Percentiles rank a stretch among this genome's conserved stretches.
phyloP scores from a whole-genome alignment of 495 filamentous ascomycete genomes.

The Penicillium riverlandense region DNA sequence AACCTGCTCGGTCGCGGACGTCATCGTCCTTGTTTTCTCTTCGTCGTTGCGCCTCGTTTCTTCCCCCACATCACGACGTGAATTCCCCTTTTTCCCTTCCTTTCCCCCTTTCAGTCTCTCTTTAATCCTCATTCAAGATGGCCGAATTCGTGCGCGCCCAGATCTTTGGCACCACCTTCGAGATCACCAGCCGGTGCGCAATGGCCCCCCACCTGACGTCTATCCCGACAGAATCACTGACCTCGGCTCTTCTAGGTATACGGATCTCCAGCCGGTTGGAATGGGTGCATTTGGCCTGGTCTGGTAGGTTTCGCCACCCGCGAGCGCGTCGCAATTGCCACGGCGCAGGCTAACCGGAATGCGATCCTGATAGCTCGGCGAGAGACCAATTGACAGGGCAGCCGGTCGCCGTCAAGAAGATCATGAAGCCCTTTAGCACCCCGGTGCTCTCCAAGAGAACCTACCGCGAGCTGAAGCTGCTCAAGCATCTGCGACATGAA shows the following conservation, averaged over 20 bases:
- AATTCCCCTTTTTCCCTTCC: constrained; percentile 1
- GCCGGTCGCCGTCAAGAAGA: constrained; percentile 98
- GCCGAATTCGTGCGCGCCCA: constrained; percentile 98
- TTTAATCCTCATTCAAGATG: constrained; percentile 43
- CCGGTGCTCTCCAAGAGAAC: constrained; percentile 95
- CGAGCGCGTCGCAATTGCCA: constrained; percentile 6
- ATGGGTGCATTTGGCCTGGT: constrained; percentile 99
- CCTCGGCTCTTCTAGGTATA: constrained; percentile 57
- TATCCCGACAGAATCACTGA: constrained; percentile 1
- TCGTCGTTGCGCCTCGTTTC: constrained; percentile 12
- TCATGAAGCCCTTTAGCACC: constrained; percentile 99
- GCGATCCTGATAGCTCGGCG: constrained; percentile 59
- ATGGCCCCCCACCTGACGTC: constrained; percentile 5
- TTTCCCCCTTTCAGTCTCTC: neutral
- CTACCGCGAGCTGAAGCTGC: constrained; percentile 91
- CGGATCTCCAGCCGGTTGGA: constrained; percentile 94
- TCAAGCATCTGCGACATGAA: constrained; percentile 95
- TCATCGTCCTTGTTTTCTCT: constrained; percentile 32
- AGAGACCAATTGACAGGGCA: constrained; percentile 94
- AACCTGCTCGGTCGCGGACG: constrained; percentile 25
- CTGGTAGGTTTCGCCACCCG: constrained; percentile 56
- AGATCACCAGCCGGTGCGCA: constrained; percentile 93
- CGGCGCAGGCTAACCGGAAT: constrained; percentile 9
- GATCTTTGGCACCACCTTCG: constrained; percentile 99
- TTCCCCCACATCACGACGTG: neutral